phyloP scores from a whole-genome alignment of 495 filamentous ascomycete genomes.

The Xylaria acuta region DNA sequence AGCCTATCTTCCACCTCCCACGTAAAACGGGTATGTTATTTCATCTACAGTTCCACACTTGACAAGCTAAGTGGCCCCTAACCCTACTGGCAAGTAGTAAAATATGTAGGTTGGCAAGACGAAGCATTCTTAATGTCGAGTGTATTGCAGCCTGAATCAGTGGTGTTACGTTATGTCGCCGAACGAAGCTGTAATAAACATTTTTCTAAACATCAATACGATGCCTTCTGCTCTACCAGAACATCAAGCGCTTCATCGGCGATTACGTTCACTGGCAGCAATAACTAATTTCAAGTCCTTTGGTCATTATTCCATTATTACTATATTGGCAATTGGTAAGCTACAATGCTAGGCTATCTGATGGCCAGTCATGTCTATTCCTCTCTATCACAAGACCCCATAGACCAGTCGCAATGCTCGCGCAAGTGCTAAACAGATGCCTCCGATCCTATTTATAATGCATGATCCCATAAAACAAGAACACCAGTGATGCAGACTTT shows the following conservation, averaged over 20 bases:
- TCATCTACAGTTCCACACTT: no score
- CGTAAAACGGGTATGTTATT: no score
- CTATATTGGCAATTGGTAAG: background rate
- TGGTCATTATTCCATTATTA: background rate
- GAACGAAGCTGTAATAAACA: background rate
- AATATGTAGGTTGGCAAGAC: no score
- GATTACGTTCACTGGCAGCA: background rate
- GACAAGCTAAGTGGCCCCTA: no score
- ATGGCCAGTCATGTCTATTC: background rate
- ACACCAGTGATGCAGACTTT: constrained; percentile 14
- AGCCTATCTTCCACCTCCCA: background rate
- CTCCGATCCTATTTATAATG: background rate
- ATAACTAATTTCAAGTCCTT: background rate
- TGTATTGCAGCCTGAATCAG: no score
- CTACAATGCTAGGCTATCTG: background rate
- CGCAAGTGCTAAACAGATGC: background rate
- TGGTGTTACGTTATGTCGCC: no score
- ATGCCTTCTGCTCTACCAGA: background rate
- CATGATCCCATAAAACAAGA: constrained; percentile 12
- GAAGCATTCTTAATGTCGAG: no score
- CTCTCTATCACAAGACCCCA: background rate
- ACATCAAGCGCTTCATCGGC: background rate
- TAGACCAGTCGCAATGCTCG: background rate
- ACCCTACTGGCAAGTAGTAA: no score
- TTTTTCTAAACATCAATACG: background rate